These are phyloP conservation scores for Penicillium lagena DNA, from an alignment of 495 filamentous ascomycete genomes.

Conservation along the genomic window DNA sequence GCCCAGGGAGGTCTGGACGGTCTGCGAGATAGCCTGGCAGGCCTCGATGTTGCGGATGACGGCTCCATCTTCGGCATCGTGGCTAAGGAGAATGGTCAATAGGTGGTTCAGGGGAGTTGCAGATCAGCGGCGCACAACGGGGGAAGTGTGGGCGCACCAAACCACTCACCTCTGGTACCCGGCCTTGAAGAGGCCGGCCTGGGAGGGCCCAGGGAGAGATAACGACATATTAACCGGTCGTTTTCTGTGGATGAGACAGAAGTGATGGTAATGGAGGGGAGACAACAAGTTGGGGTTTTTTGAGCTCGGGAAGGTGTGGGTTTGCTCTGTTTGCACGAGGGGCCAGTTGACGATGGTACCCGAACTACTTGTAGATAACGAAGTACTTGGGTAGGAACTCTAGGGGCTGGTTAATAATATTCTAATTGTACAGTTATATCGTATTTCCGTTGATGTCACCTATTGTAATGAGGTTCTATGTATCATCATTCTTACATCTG, in stretches of 20 bases:
- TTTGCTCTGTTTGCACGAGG: constrained; percentile 42
- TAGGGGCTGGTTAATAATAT: too few species aligned
- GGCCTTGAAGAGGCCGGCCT: constrained; percentile 88
- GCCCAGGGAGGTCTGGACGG: constrained; percentile 93
- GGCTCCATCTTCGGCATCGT: constrained; percentile 97
- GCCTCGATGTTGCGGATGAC: constrained; percentile 98
- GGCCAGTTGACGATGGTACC: constrained; percentile 14
- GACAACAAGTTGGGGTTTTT: constrained; percentile 32
- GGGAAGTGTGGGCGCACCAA: not conserved
- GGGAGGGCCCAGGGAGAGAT: constrained; percentile 87
- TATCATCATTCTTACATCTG: too few species aligned
- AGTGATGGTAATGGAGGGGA: constrained; percentile 11
- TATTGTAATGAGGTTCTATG: too few species aligned
- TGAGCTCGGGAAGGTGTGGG: constrained; percentile 33
- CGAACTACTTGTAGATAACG: too few species aligned
- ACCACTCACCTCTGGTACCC: constrained; percentile 85
- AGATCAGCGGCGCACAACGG: constrained; percentile 10
- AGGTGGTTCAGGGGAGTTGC: constrained; percentile 1
- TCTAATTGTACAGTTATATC: too few species aligned
- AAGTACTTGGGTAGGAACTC: too few species aligned
- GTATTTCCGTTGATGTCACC: too few species aligned
- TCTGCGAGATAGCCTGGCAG: constrained; percentile 89
- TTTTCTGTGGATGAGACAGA: constrained; percentile 19
- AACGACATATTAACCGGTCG: constrained; percentile 70
- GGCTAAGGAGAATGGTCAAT: constrained; percentile 46